Evolutionary conservation across 2,329 filamentous ascomycete species (phyloP), one percentile per base, ranked within the genome.

Genomic region (Chaetomiaceae sp.): DNA sequence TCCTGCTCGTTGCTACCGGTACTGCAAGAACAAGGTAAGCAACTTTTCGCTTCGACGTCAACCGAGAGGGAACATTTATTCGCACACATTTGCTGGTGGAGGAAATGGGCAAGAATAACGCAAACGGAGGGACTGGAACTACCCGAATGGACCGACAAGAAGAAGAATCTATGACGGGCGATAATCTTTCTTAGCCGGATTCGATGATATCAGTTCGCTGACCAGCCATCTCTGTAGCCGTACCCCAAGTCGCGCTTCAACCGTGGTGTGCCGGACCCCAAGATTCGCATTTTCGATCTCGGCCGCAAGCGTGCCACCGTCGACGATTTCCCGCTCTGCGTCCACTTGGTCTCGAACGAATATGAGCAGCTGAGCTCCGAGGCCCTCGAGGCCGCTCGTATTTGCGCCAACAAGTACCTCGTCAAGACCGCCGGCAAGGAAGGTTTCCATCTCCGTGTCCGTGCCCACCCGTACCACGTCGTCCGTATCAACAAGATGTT

Each of bases 401-500:
- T 99, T 75, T 97, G 92, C 84, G 91, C 91, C 87, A 99, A 99
- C 89, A 97, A 97, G 89, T 95, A 87, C 80, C 75, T 87, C 63
- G 82, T 85, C 75, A 87, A 87, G 81, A 74, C 76, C 67, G 75
- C 77, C 67, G 84, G 84, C 74, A 87, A 87, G 80, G 84, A 87
- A 71, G 75, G 76, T 71, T 87, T 87, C 82, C 84, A 87, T 74
- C 77, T 87, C 65, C 84, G 84, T 68, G 81, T 87, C 72, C 84
- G 94, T 73, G 91, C 90, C 72, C 94, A 99, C 85, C 94, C 94
- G 66, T 99, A 89, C 90, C 94, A 99, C 84, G 94, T 99, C 79
- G 88, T 99, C 84, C 94, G 94, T 80, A 99, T 99, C 91, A 99
- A 99, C 90, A 99, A 99, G 89, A 99, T 99, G 94, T 92, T 99